Evolutionary conservation across 2,329 filamentous ascomycete species (phyloP).

Genomic region (Gliomastix tumulicola): DNA sequence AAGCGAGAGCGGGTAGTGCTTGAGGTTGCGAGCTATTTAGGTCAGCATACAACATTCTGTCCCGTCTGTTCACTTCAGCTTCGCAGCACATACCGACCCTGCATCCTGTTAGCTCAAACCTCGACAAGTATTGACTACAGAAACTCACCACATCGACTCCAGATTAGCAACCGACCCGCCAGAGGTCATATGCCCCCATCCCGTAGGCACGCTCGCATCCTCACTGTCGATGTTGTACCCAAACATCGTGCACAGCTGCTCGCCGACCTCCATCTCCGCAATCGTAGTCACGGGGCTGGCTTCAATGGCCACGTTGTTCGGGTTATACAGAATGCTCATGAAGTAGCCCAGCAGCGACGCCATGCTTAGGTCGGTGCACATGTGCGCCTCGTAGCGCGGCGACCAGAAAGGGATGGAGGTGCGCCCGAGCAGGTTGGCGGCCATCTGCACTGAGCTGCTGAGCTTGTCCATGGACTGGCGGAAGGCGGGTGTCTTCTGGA

Average conservation of each 20-base stretch:
- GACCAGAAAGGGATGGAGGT: constrained; percentile 39
- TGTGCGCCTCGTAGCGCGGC: constrained; percentile 37
- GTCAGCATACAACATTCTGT: too few relatives aligned
- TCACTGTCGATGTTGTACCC: constrained; percentile 29
- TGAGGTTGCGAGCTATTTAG: constrained; percentile 32
- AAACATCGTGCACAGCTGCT: constrained; percentile 36
- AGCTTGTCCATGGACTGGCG: constrained; percentile 21
- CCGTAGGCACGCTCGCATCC: constrained; percentile 14
- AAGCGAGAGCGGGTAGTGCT: constrained; percentile 36
- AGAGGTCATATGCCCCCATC: constrained; percentile 38
- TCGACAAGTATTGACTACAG: too few relatives aligned
- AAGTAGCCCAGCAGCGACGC: constrained; percentile 35
- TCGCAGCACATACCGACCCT: too few relatives aligned
- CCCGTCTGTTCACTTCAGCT: too few relatives aligned
- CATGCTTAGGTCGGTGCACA: constrained; percentile 35
- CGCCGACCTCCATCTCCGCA: constrained; percentile 33
- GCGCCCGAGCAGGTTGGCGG: constrained; percentile 28
- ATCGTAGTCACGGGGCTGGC: constrained; percentile 36
- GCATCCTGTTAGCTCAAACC: too few relatives aligned
- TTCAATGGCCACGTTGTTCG: constrained; percentile 39
- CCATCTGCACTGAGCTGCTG: constrained; percentile 21
- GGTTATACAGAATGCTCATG: constrained; percentile 42
- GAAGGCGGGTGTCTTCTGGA: constrained; percentile 25
- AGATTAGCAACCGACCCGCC: constrained; percentile 39
- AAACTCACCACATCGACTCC: constrained; percentile 29